Base-by-base conservation (phyloP, 2,329 filamentous ascomycete genomes). In the Tolypocladium pustulatum region DNA sequence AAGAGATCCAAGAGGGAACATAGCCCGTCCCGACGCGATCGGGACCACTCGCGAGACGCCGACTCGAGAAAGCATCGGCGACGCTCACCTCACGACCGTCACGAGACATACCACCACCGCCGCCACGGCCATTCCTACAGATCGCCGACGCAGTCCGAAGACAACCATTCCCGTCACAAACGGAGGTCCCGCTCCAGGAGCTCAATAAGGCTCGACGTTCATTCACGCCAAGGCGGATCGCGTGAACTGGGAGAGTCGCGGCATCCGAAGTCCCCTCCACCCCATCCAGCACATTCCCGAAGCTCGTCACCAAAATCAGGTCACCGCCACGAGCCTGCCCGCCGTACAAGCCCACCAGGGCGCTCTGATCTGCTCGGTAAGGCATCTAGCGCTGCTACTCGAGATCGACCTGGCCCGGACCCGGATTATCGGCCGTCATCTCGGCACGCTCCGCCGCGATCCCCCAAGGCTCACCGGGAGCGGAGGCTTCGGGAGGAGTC, bases 1-100 rank as follows among this genome's bases (percentile, higher is more conserved):
- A 79, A 79, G 65, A 75, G 67, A 68, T 74, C 71, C 22, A 71
- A 69, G 60, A 67, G 69, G 60, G 65, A 68, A 4, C 65, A 68
- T 54, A 73, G 71, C 54, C 67, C 71, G 27, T 76, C 77, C 64
- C 58, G 74, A 69, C 70, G 71, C 58, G 71, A 69, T 52, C 71
- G 72, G 55, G 73, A 73, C 59, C 73, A 72, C 60, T 74, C 74
- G 61, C 72, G 72, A 59, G 74, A 75, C 55, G 67, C 65, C 34
- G 58, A 65, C 2, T 66, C 66, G 1, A 69, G 66, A 61, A 70
- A 68, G 56, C 68, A 69, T 59, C 65, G 67, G 27, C 71, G 67
- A 12, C 68, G 65, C 46, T 71, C 71, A 22, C 67, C 72, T 27
- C 68, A 69, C 60, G 67, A 72, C 51, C 68, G 66, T 56, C 67